Conservation (phyloP, 1,139 yeast genomes). For the Diutina neorugosa region DNA sequence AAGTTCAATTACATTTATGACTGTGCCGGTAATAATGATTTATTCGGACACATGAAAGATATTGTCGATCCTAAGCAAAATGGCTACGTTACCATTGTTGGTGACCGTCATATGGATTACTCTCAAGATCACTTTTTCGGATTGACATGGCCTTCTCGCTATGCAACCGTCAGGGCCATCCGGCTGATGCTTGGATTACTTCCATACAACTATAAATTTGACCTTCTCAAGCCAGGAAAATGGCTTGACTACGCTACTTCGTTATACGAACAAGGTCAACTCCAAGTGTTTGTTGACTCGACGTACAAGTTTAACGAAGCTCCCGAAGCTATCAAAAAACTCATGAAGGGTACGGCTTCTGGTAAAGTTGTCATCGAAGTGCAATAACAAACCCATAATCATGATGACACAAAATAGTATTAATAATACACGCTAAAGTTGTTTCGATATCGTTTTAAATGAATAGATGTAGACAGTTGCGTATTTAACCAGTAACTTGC, state of each 20-base stretch:
- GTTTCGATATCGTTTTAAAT: no score
- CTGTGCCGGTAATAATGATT: constrained; percentile 17
- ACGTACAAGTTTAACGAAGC: constrained; percentile 36
- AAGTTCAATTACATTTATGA: constrained; percentile 28
- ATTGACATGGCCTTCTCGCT: constrained; percentile 5
- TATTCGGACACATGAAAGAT: constrained; percentile 13
- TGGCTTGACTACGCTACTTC: constrained; percentile 17
- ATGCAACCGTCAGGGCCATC: constrained; percentile 6
- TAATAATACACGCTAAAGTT: no score
- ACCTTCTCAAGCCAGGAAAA: constrained; percentile 10
- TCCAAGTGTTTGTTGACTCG: constrained; percentile 41
- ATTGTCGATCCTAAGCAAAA: constrained; percentile 24
- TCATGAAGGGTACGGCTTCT: constrained; percentile 35
- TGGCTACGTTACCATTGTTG: constrained; percentile 32
- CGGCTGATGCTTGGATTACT: constrained; percentile 10
- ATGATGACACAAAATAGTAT: no score
- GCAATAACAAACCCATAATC: no score
- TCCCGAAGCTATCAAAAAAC: constrained; percentile 34
- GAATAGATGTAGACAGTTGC: no score
- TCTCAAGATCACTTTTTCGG: not conserved
- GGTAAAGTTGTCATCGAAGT: constrained; percentile 45
- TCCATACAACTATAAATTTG: constrained; percentile 10
- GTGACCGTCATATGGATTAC: constrained; percentile 30
- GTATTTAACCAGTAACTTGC: no score
- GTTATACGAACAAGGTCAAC: constrained; percentile 27